A percentile compares a stretch with the other conserved stretches of the same genome.
Conservation (phyloP, 2,329 filamentous ascomycete species). For the Penicillium polonicum region DNA sequence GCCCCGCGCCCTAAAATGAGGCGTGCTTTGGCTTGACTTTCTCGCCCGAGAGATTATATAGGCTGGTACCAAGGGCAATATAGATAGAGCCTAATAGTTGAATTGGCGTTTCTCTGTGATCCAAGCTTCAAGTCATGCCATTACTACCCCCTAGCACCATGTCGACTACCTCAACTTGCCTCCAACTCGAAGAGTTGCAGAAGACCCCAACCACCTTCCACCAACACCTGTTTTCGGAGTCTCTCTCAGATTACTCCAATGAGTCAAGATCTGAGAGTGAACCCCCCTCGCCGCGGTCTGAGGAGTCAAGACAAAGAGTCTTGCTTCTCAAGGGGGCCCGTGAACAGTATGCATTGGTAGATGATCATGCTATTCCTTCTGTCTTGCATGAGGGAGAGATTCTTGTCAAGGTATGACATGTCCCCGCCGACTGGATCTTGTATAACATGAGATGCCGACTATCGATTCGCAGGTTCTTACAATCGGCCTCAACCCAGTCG, state of each 20-base stretch:
- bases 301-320: slow-evolving; percentile 43
- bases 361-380: slow-evolving; percentile 49
- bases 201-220: slow-evolving; percentile 17
- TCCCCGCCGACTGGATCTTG: neutral
- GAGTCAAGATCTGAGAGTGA: slow-evolving; percentile 3
- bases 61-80: slow-evolving; percentile 9
- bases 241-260: slow-evolving; percentile 3
- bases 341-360: slow-evolving; percentile 51
- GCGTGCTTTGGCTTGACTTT: slow-evolving; percentile 12
- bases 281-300: neutral
- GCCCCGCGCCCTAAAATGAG: slow-evolving; percentile 16
- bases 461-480: slow-evolving; percentile 46
- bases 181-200: slow-evolving; percentile 22
- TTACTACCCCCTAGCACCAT: slow-evolving; percentile 21
- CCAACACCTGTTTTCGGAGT: slow-evolving; percentile 12
- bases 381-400: slow-evolving; percentile 53
- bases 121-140: slow-evolving; percentile 13
- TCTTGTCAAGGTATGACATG: slow-evolving; percentile 53
- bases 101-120: neutral
- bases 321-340: slow-evolving; percentile 52
- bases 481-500: slow-evolving; percentile 73
- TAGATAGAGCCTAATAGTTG: slow-evolving; percentile 12
- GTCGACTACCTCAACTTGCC: slow-evolving; percentile 26
- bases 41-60: slow-evolving; percentile 23
- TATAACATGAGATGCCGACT: slow-evolving; percentile 4